These are phyloP conservation scores for Neofusicoccum umdonicola DNA, from an alignment of 2,329 filamentous ascomycete species.

Conservation along the genomic window DNA sequence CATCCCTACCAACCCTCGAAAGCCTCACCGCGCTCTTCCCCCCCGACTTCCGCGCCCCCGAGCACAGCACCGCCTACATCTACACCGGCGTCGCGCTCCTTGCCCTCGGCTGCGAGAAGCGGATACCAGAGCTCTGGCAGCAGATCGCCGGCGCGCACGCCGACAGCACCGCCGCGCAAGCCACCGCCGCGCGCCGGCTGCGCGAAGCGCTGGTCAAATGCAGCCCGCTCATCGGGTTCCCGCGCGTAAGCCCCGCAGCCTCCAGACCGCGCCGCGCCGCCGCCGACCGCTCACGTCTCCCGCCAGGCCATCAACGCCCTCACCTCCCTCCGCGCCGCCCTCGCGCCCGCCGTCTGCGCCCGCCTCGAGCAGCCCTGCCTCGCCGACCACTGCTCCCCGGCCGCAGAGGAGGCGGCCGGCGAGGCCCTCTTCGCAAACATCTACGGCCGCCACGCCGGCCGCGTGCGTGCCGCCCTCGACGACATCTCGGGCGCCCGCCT, in stretches of 20 bases:
- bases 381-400: no score
- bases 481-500: constrained; percentile 10
- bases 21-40: constrained; percentile 1
- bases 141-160: neutral
- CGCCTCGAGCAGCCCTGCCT: no score
- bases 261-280: no score
- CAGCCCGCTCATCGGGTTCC: constrained; percentile 15
- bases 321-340: neutral
- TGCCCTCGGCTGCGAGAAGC: constrained; percentile 7
- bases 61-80: constrained; percentile 4
- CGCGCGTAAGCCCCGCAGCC: neutral
- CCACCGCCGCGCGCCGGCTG: neutral
- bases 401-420: neutral
- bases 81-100: constrained; percentile 8
- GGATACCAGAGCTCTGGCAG: constrained; percentile 7
- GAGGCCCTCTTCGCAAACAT: constrained; percentile 14
- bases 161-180: neutral
- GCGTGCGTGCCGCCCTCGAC: constrained; percentile 15
- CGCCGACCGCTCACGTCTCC: neutral
- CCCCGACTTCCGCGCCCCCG: neutral
- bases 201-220: constrained; percentile 8
- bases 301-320: constrained; percentile 16
- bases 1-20: neutral
- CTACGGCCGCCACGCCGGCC: constrained; percentile 17
- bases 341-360: neutral